These are phyloP conservation scores for Starmera caribaea DNA, from an alignment of 805 yeast genomes.

Conservation along the genomic window DNA sequence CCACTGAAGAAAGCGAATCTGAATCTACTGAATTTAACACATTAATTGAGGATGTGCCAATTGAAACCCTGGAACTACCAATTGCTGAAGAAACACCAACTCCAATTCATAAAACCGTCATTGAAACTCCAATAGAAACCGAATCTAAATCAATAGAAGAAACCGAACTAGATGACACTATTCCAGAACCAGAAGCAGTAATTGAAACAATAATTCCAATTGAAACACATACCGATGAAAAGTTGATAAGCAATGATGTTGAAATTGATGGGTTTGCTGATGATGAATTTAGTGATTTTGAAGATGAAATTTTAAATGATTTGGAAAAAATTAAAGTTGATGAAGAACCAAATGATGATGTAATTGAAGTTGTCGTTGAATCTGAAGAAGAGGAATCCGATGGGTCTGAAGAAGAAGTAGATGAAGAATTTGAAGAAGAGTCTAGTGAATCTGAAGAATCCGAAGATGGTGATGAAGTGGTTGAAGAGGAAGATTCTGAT, in stretches of 20 bases:
- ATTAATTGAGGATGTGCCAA: neutral
- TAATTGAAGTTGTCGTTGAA: neutral
- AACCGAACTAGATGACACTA: neutral
- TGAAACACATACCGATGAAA: neutral
- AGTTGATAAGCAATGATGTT: neutral
- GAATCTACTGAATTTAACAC: neutral
- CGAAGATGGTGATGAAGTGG: neutral
- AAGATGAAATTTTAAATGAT: neutral
- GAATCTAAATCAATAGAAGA: neutral
- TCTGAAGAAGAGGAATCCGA: neutral
- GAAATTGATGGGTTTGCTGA: slow-evolving; percentile 1
- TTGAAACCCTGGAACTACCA: too few relatives aligned
- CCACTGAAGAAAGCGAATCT: neutral
- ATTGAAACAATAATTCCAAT: neutral
- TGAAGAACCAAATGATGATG: slow-evolving; percentile 1
- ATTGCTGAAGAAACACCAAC: too few relatives aligned
- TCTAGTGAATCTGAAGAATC: neutral
- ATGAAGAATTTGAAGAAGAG: neutral
- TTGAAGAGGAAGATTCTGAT: neutral
- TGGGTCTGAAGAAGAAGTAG: neutral
- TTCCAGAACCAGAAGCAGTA: neutral
- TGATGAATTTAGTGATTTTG: neutral
- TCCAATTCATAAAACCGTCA: too few relatives aligned
- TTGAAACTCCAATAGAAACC: neutral
- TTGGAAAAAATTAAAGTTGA: neutral